A percentile compares a stretch with the other conserved stretches of the same genome.
phyloP scores from a whole-genome alignment of 495 filamentous ascomycete species.

The Trichoderma parareesei region DNA sequence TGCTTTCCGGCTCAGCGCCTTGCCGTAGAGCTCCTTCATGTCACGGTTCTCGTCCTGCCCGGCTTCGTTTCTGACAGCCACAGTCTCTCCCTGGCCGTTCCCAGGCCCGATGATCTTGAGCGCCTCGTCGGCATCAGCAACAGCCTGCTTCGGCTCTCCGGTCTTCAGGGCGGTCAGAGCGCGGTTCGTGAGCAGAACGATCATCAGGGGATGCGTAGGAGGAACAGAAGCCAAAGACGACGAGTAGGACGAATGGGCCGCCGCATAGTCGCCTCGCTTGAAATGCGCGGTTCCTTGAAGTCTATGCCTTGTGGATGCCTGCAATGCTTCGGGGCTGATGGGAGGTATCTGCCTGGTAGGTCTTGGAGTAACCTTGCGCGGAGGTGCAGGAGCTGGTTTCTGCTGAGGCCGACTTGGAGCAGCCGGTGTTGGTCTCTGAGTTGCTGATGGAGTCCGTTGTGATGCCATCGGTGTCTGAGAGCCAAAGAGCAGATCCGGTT shows the following conservation, averaged over 20 bases:
- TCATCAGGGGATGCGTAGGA: slow-evolving; percentile 70
- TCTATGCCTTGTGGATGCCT: slow-evolving; percentile 66
- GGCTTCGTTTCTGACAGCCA: slow-evolving; percentile 50
- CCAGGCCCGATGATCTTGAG: slow-evolving; percentile 71
- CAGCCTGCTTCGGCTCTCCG: slow-evolving; percentile 77
- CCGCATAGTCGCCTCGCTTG: slow-evolving; percentile 86
- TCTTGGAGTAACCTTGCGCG: slow-evolving; percentile 24
- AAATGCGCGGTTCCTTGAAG: slow-evolving; percentile 76
- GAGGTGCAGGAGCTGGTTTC: slow-evolving; percentile 29
- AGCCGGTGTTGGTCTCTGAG: slow-evolving; percentile 24
- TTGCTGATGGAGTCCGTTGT: slow-evolving; percentile 19
- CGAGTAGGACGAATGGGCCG: slow-evolving; percentile 75
- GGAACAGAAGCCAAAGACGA: slow-evolving; percentile 68
- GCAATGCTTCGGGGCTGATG: slow-evolving; percentile 57
- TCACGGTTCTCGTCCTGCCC: slow-evolving; percentile 61
- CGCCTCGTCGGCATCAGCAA: slow-evolving; percentile 73
- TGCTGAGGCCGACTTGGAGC: slow-evolving; percentile 23
- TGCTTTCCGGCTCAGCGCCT: slow-evolving; percentile 87
- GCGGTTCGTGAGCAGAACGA: slow-evolving; percentile 84
- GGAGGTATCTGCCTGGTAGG: slow-evolving; percentile 58
- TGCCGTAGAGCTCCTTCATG: slow-evolving; percentile 88
- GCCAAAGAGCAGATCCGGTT: slow-evolving; percentile 52
- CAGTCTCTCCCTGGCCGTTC: slow-evolving; percentile 69
- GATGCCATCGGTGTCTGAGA: slow-evolving; percentile 23
- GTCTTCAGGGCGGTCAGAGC: slow-evolving; percentile 82